phyloP scores from a whole-genome alignment of 2,329 filamentous ascomycete genomes.

The Nigrospora oryzae region DNA sequence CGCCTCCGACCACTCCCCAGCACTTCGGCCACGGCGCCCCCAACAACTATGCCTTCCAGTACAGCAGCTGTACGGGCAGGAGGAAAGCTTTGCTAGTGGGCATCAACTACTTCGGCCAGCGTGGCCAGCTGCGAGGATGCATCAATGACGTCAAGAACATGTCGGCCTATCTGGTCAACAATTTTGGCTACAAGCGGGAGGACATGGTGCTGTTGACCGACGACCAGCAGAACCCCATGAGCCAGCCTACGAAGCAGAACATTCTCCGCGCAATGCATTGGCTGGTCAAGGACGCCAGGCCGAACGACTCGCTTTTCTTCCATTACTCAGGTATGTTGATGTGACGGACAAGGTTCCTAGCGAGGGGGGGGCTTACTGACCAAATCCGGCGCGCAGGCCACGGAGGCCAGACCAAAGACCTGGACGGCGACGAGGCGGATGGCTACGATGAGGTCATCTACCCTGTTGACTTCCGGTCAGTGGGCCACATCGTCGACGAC shows the following conservation, averaged over 20 bases:
- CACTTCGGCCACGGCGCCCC: constrained; percentile 76
- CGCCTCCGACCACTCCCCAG: constrained; percentile 60
- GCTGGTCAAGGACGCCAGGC: constrained; percentile 86
- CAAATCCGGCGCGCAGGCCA: constrained; percentile 44
- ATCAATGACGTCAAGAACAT: constrained; percentile 98
- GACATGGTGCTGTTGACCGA: constrained; percentile 97
- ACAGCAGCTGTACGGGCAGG: constrained; percentile 82
- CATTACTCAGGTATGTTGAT: constrained; percentile 74
- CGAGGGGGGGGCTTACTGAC: not conserved
- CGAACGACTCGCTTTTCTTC: constrained; percentile 94
- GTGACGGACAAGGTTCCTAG: not conserved
- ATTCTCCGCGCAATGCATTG: constrained; percentile 96
- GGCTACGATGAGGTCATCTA: constrained; percentile 75
- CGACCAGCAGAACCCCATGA: constrained; percentile 95
- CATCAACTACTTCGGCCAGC: constrained; percentile 94
- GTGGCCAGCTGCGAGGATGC: constrained; percentile 82
- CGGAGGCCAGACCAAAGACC: constrained; percentile 65
- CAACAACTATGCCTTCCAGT: constrained; percentile 74
- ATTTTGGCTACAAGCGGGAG: constrained; percentile 87
- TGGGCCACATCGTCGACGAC: constrained; percentile 71
- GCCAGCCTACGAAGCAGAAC: constrained; percentile 91
- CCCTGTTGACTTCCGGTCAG: constrained; percentile 61
- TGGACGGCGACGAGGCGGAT: constrained; percentile 70
- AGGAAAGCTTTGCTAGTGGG: constrained; percentile 87
- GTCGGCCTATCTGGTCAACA: constrained; percentile 80